phyloP scores from a whole-genome alignment of 495 filamentous ascomycete genomes.

The Echria macrotheca region DNA sequence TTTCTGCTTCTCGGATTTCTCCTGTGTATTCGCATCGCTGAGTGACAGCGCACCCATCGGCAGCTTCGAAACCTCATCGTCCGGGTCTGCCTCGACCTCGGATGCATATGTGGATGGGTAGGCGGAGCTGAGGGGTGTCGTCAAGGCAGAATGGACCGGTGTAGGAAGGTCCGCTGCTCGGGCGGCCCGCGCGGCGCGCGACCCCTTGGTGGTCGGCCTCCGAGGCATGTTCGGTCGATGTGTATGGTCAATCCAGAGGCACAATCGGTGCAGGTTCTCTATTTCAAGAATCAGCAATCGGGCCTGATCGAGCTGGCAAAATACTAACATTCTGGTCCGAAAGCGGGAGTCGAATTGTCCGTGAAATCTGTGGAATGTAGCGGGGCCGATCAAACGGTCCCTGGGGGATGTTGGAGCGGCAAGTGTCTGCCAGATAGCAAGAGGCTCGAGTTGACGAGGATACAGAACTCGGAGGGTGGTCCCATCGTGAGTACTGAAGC shows the following conservation, averaged over 20 bases:
- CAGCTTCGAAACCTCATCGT: slow-evolving; percentile 30
- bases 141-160: slow-evolving; percentile 28
- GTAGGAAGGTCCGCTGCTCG: slow-evolving; percentile 19
- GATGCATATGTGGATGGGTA: slow-evolving; percentile 40
- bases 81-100: slow-evolving; percentile 39
- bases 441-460: slow-evolving; percentile 11
- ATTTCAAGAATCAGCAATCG: no score
- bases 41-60: slow-evolving; percentile 31
- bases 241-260: background rate
- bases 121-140: slow-evolving; percentile 34
- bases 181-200: slow-evolving; percentile 12
- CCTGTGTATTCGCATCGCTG: slow-evolving; percentile 12
- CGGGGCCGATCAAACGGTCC: no score
- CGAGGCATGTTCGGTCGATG: slow-evolving; percentile 28
- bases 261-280: no score
- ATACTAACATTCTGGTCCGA: no score
- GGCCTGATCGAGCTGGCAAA: no score
- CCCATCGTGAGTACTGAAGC: slow-evolving; percentile 40
- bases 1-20: slow-evolving; percentile 14
- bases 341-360: no score
- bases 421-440: background rate
- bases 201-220: slow-evolving; percentile 23
- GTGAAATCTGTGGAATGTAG: no score
- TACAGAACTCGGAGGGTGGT: slow-evolving; percentile 42
- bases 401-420: no score